Evolutionary conservation across 2,329 filamentous ascomycete species (phyloP).

Genomic region (Fusarium poae): DNA sequence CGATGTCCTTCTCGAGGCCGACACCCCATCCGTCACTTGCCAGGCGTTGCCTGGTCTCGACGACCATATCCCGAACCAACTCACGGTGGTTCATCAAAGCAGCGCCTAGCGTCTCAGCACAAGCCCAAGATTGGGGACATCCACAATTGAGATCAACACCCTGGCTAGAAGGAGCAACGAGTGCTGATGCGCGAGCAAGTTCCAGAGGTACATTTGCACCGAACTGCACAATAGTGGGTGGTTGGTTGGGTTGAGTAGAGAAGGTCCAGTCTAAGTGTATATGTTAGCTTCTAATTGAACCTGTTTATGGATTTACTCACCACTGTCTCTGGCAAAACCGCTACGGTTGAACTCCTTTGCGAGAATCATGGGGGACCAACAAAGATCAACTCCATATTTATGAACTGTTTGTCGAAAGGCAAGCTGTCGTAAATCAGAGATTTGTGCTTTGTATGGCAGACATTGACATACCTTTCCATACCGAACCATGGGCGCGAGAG

Average conservation of each 20-base stretch:
- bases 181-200: constrained; percentile 70
- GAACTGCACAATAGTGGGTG: constrained; percentile 76
- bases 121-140: constrained; percentile 80
- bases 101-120: constrained; percentile 75
- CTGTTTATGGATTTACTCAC: constrained; percentile 51
- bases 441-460: neutral
- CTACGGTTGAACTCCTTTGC: constrained; percentile 77
- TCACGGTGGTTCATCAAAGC: constrained; percentile 76
- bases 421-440: constrained; percentile 59
- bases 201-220: constrained; percentile 73
- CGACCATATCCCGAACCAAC: constrained; percentile 75
- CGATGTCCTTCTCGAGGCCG: constrained; percentile 57
- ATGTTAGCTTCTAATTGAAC: constrained; percentile 1
- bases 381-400: constrained; percentile 73
- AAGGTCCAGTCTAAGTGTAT: constrained; percentile 68
- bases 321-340: constrained; percentile 70
- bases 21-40: constrained; percentile 67
- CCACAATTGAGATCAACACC: constrained; percentile 80
- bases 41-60: constrained; percentile 67
- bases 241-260: constrained; percentile 64
- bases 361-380: constrained; percentile 79
- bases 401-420: constrained; percentile 77
- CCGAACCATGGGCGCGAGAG: constrained; percentile 76
- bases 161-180: constrained; percentile 71
- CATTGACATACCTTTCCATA: constrained; percentile 65